Base-by-base conservation (phyloP, 257 asterid species). In the Lithospermum erythrorhizon region DNA sequence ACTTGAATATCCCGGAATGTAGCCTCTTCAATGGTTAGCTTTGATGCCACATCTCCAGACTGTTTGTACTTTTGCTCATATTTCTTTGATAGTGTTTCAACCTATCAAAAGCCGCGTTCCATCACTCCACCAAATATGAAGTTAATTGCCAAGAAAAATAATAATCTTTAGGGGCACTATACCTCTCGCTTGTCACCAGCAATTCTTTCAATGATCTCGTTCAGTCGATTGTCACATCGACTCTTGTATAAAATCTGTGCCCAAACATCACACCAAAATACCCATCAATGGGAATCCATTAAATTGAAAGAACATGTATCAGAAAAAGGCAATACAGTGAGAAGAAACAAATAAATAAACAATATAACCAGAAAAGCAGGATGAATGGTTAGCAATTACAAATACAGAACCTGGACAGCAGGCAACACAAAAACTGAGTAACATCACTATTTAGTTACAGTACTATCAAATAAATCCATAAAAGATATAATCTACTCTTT, bases 1-100 rank as follows among this genome's bases (percentile, higher is more conserved):
- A 93, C 99, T 90, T 93, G 99, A 84, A 93, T 81, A 79, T 93
- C 96, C 11, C 94, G 87, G 78, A 89, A 93, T 21, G 99, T 86
- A 53, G 99, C 87, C 83, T 89, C 97, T 81, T 93, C 94, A 62
- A 86, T 80, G 18, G 97, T 78, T 75, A 93, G 80, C 72, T 84
- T 93, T 35, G 99, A 89, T 48, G 96, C 96, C 47, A 93, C 95
- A 68, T 89, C 97, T 69, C 97, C 99, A 61, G 65, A 71, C 78
- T 82, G 91, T 79, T 83, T 84, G 83, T 82, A 93, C 79, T 89
- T 89, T 80, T 84, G 88, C 82, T 93, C 99, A 62, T 93, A 93
- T 71, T 86, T 89, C 75, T 84, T 93, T 35, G 94, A 94, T 47
- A 93, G 73, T 35, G 77, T 66, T 21, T 84, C 99, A 66, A 82